A percentile compares a stretch with the other conserved stretches of the same genome.
These are phyloP conservation scores for Tilletia caries DNA, from an alignment of 1,284 basidiomycete genomes.

Conservation along the genomic window DNA sequence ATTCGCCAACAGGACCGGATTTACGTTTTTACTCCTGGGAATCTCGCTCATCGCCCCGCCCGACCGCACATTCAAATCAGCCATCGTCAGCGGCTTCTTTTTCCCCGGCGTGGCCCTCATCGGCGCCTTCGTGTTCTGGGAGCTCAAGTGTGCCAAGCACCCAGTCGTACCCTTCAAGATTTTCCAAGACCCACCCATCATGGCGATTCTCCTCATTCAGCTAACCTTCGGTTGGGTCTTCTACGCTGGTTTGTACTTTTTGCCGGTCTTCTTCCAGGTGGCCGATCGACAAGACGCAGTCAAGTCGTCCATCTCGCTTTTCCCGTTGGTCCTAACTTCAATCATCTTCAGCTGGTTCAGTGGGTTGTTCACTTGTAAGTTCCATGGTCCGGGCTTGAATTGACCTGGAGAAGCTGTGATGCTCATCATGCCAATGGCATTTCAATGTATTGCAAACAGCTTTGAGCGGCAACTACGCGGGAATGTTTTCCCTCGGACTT, in stretches of 20 bases:
- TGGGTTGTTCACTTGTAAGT: constrained; percentile 14
- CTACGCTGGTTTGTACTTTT: constrained; percentile 16
- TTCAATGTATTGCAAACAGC: neutral
- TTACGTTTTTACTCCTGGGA: constrained; percentile 9
- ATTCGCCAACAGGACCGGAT: constrained; percentile 5
- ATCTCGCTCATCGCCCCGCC: constrained; percentile 4
- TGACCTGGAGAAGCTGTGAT: too few species aligned
- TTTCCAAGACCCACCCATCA: constrained; percentile 12
- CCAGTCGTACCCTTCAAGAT: constrained; percentile 17
- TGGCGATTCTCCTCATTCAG: constrained; percentile 14
- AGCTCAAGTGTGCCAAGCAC: constrained; percentile 10
- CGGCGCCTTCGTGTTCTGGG: constrained; percentile 14
- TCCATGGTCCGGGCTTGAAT: too few species aligned
- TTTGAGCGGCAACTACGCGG: constrained; percentile 16
- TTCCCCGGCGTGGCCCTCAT: neutral
- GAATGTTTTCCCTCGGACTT: constrained; percentile 9
- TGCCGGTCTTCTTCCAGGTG: constrained; percentile 21
- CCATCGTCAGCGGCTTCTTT: neutral
- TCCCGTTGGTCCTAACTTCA: constrained; percentile 19
- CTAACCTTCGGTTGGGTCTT: constrained; percentile 19
- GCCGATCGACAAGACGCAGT: constrained; percentile 12
- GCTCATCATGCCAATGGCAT: neutral
- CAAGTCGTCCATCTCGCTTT: constrained; percentile 15
- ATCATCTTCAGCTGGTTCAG: constrained; percentile 20
- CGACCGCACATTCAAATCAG: neutral